These are phyloP conservation scores for Fraxinus greggii DNA, from an alignment of 305 asterid genomes.

Conservation along the genomic window DNA sequence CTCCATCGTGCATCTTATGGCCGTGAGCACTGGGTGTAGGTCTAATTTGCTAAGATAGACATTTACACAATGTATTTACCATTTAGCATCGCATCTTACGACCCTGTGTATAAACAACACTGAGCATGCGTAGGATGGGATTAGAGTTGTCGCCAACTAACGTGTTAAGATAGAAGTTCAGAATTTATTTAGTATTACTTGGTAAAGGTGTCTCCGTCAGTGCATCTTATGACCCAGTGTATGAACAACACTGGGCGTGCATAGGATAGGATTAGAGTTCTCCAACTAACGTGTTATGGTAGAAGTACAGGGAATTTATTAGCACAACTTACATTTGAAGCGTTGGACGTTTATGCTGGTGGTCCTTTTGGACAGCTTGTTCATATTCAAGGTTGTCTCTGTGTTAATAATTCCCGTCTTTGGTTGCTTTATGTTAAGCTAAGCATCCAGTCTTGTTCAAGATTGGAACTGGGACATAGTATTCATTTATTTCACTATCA, in stretches of 20 bases:
- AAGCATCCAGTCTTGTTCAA: conserved; percentile 18
- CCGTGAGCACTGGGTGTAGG: not conserved
- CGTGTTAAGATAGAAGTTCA: not conserved
- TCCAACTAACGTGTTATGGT: not conserved
- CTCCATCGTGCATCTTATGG: not conserved
- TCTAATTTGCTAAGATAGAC: not conserved
- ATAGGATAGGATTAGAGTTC: not conserved
- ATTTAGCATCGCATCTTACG: not conserved
- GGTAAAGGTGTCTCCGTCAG: not conserved
- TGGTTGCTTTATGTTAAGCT: conserved; percentile 11
- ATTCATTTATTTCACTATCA: conserved; percentile 23
- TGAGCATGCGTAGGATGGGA: not conserved
- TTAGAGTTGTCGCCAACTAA: not conserved
- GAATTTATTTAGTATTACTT: not conserved
- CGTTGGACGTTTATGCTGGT: not conserved
- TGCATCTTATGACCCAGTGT: not conserved
- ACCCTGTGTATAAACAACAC: not conserved
- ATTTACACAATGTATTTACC: not conserved
- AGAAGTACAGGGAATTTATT: not conserved
- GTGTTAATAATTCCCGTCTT: conserved; percentile 9
- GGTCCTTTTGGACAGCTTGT: not conserved
- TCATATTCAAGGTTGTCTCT: not conserved
- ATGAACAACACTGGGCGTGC: not conserved
- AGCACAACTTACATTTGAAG: not conserved
- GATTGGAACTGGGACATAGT: conserved; percentile 9